Evolutionary conservation across 768 basidiomycete species (phyloP).

Genomic region (Tulasnella sp.): DNA sequence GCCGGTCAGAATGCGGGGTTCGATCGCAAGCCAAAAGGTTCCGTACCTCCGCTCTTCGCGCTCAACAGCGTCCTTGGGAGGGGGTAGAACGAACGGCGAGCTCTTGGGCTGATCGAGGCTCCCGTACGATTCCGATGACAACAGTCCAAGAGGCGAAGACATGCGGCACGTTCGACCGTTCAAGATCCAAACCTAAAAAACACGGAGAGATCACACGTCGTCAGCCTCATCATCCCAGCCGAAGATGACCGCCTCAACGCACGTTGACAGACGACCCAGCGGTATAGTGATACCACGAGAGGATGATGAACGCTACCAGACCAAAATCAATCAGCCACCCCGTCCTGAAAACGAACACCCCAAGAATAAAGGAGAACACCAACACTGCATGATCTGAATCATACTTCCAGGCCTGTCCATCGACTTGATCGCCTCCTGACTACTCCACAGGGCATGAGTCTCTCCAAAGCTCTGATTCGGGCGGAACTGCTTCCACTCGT

Average conservation of each 20-base stretch:
- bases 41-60: conserved; percentile 42
- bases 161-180: conserved; percentile 49
- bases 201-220: no score
- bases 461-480: conserved; percentile 40
- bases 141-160: conserved; percentile 39
- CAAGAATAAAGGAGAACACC: conserved; percentile 9
- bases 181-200: conserved; percentile 43
- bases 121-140: conserved; percentile 51
- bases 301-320: background rate
- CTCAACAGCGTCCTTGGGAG: conserved; percentile 51
- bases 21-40: background rate
- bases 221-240: background rate
- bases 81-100: conserved; percentile 45
- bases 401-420: conserved; percentile 42
- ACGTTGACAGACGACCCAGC: conserved; percentile 2
- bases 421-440: conserved; percentile 36
- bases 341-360: conserved; percentile 40
- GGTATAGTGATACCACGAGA: conserved; percentile 5
- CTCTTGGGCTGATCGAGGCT: conserved; percentile 48
- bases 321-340: background rate
- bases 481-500: background rate
- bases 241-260: background rate
- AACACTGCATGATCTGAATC: conserved; percentile 54
- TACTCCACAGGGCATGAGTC: conserved; percentile 46
- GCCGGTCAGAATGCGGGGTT: background rate